Evolutionary conservation across 805 yeast genomes (phyloP), one percentile per base, ranked within the genome.

Genomic region (Komagataella ulmi): DNA sequence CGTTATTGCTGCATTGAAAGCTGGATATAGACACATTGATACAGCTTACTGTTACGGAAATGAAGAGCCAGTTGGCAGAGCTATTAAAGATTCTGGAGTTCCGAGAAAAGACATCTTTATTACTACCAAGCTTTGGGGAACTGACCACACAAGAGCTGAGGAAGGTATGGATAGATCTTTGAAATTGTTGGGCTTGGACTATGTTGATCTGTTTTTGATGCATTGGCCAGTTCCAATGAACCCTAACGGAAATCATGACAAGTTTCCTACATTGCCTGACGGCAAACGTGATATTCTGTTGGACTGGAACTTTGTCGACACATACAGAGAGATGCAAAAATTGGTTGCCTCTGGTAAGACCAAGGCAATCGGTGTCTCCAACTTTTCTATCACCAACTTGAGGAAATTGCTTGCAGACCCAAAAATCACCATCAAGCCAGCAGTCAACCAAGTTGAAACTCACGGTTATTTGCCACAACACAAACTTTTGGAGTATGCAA

Each of bases 311-410:
- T 80, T 72, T 59, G 59, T 76, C 54, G 76, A 82, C 56, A 80
- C 88, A n/a, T 86, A 80, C 80, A 79, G 74, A 58, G 69, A 68
- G 43, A 65, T 87, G 77, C 88, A 85, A 67, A 68, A 76, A 57
- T 66, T 84, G 50, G 71, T 78, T 49, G 67, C 67, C 24, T 62
- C 75, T 23, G 83, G 80, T 24, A 72, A 78, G 62, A 72, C 78
- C 24, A 77, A 72, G 58, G 78, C 89, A 21, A 76, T 88, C 62
- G 96, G 96, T 57, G 85, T 88, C 46, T 83, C 91, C 46, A 88
- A 88, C 68, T 83, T 81, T 64, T 75, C 85, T 6, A 65, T 76
- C 23, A 70, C 70, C 52, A 77, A 80, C 58, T 62, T 84, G 55
- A 67, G 79, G 54, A 72, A 67, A 50, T 65, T 88, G 51, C 70